phyloP scores from a whole-genome alignment of 2,329 filamentous ascomycete genomes.

The Fusarium sp. region DNA sequence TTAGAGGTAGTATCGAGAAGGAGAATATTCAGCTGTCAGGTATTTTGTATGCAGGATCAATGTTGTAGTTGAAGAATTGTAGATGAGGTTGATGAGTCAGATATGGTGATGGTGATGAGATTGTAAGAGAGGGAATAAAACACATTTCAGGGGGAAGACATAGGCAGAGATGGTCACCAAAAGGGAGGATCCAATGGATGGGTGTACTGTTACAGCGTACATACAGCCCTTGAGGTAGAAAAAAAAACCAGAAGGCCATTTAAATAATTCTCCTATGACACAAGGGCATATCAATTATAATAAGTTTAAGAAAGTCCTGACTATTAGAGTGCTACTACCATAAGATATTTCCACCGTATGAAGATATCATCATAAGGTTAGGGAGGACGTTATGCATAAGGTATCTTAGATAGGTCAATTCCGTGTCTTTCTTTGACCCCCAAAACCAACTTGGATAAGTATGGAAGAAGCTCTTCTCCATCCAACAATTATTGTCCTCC shows the following conservation, averaged over 20 bases:
- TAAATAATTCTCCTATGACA: too few relatives aligned
- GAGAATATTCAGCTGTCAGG: not conserved
- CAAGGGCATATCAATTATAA: too few relatives aligned
- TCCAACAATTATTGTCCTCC: not conserved
- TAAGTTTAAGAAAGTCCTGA: too few relatives aligned
- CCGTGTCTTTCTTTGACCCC: too few relatives aligned
- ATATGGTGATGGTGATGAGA: slow-evolving; percentile 2
- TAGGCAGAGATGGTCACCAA: not conserved
- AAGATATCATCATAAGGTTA: too few relatives aligned
- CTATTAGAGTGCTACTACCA: too few relatives aligned
- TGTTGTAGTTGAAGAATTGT: not conserved
- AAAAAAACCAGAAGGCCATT: too few relatives aligned
- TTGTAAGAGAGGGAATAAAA: slow-evolving; percentile 1
- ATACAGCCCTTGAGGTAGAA: too few relatives aligned
- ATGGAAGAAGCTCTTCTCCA: not conserved
- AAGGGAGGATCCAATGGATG: slow-evolving; percentile 15
- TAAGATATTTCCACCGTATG: too few relatives aligned
- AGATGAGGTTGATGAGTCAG: not conserved
- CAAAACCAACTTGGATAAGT: not conserved
- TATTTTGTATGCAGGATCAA: not conserved
- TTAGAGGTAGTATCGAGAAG: not conserved
- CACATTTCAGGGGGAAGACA: not conserved
- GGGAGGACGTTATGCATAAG: too few relatives aligned
- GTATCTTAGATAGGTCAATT: too few relatives aligned
- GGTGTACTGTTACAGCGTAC: slow-evolving; percentile 1